A percentile compares a stretch with the other conserved stretches of the same genome.
These are phyloP conservation scores for Corynascus novoguineensis DNA, from an alignment of 495 filamentous ascomycete genomes.

Conservation along the genomic window DNA sequence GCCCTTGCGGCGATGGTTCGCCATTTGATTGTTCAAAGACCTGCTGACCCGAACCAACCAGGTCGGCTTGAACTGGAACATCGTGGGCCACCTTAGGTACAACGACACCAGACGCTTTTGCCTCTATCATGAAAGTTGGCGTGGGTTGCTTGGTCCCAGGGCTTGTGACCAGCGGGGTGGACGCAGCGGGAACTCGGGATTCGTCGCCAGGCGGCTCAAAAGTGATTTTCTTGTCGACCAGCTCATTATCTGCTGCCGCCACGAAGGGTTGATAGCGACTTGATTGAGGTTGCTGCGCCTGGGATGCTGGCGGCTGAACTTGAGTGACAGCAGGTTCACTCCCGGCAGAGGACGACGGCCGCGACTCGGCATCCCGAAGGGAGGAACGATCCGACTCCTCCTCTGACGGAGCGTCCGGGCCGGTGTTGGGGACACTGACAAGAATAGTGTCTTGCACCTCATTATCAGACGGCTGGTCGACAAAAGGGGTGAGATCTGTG, in stretches of 20 bases:
- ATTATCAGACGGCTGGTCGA: conserved; percentile 35
- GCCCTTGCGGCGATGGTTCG: not conserved
- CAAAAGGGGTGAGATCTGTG: conserved; percentile 24
- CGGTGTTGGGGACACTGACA: conserved; percentile 34
- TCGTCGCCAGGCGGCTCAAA: conserved; percentile 7
- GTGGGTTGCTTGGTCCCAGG: not conserved
- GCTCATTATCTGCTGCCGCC: conserved; percentile 8
- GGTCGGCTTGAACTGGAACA: too few relatives aligned
- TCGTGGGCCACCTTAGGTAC: not conserved
- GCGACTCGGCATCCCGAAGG: conserved; percentile 20
- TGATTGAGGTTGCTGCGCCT: conserved; percentile 9
- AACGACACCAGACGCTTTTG: not conserved
- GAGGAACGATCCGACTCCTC: conserved; percentile 26
- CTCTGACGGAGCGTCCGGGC: conserved; percentile 16
- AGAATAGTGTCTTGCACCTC: conserved; percentile 48
- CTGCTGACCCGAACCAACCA: not conserved
- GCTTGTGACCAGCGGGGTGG: not conserved
- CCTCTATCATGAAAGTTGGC: not conserved
- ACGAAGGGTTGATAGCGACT: conserved; percentile 16
- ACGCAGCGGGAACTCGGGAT: not conserved
- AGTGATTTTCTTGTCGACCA: conserved; percentile 9
- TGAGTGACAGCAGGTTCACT: conserved; percentile 9
- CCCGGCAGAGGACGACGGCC: conserved; percentile 18
- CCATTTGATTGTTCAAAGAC: not conserved
- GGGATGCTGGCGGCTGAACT: conserved; percentile 16